These are phyloP conservation scores for Triticum timopheevii DNA, from an alignment of 176 grass and related monocot species.

Conservation along the genomic window DNA sequence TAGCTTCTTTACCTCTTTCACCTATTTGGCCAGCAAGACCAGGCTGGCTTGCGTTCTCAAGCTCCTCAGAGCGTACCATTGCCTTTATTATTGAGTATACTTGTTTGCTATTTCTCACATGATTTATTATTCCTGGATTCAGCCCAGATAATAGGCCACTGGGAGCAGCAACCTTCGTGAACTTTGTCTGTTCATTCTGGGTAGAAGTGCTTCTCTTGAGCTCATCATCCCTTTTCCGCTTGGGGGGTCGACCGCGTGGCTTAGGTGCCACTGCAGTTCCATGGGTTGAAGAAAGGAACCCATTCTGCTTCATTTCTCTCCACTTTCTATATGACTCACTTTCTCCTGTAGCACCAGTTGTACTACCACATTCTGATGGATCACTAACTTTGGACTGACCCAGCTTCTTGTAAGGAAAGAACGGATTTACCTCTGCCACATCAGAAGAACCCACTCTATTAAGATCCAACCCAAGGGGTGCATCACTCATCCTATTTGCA, in stretches of 20 bases:
- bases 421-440: constrained; percentile 65
- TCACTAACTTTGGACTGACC: constrained; percentile 52
- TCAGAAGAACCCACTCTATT: constrained; percentile 44
- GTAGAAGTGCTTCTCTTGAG: constrained; percentile 35
- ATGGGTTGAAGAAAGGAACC: constrained; percentile 87
- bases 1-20: constrained; percentile 41
- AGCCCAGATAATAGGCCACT: constrained; percentile 89
- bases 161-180: constrained; percentile 79
- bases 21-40: constrained; percentile 22
- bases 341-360: constrained; percentile 57
- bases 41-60: constrained; percentile 41
- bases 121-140: constrained; percentile 98
- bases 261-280: constrained; percentile 46
- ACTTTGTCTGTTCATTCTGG: constrained; percentile 62
- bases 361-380: constrained; percentile 77
- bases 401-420: constrained; percentile 77
- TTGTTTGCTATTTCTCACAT: constrained; percentile 98
- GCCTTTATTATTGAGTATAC: constrained; percentile 97
- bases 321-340: constrained; percentile 74
- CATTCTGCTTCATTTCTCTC: constrained; percentile 99
- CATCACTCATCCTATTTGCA: constrained; percentile 17
- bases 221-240: constrained; percentile 67
- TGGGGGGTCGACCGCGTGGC: constrained; percentile 49
- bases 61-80: constrained; percentile 74
- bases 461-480: constrained; percentile 63